Base-by-base conservation (phyloP, 805 yeast species). In the Pichia californica region DNA sequence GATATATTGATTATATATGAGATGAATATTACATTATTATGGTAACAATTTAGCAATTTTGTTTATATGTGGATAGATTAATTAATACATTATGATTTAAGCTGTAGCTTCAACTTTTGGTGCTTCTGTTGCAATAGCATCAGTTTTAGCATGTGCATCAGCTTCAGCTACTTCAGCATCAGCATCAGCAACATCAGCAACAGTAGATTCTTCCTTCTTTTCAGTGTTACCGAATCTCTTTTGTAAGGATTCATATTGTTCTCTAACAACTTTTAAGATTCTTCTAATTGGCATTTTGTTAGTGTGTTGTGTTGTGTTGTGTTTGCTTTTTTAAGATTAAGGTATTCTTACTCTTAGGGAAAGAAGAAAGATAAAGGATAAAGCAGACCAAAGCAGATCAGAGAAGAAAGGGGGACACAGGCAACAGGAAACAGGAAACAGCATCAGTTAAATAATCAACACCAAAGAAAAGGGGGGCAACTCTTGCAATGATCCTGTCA, bases 251-350 rank as follows among this genome's bases (percentile, higher is more conserved):
- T 57, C 62, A 52, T 53, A 57, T 48, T 61, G 66, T 34, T 52
- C 51, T 54, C 62, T 62, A 28, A 58, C 52, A 42, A 58, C 51
- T 42, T 49, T 61, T 36, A 57, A 35, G 43, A 62, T 61, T 53
- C 57, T 55, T 61, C 64, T 62, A 50, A 62, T 52, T 46, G 67
- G 65, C 67, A 62, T 62, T 54, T 41, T 47, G 29, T 9, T 15
- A 28, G 19, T 5, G 28, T 36, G n/a, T 19, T n/a, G 28, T 36
- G 3, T 33, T 33, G 16, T 33, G 7, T 33, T 14, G 14, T 18
- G 18, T 33, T 16, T 18, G 7, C 5, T 6, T 7, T 13, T 33
- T n/a, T 29, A 31, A 27, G 28, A 8, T 34, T 16, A 19, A 27
- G 30, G 30, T 8, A 9, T 33, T 33, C 19, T 33, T 23, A n/a